phyloP scores from a whole-genome alignment of 352 stramenopile species.

The Blastocystis sp. region DNA sequence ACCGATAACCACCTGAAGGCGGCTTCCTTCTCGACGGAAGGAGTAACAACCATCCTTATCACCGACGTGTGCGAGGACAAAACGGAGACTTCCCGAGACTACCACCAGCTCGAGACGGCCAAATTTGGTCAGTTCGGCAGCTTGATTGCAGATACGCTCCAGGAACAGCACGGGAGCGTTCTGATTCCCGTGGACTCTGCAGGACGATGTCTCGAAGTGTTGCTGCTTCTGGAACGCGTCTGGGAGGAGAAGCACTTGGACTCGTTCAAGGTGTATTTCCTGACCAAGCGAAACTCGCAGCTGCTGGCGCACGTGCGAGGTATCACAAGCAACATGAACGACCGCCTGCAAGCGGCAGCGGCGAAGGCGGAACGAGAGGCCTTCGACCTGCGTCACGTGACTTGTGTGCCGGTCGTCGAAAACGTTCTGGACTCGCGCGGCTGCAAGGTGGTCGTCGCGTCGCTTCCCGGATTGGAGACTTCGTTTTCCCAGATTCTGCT shows the following conservation, averaged over 20 bases:
- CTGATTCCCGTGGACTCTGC: constrained; percentile 55
- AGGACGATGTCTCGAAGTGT: constrained; percentile 49
- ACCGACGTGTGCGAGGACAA: constrained; percentile 41
- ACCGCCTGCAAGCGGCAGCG: neutral
- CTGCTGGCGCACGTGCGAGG: neutral
- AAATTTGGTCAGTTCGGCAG: constrained; percentile 35
- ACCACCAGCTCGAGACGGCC: constrained; percentile 31
- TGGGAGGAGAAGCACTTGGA: constrained; percentile 36
- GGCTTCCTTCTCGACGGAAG: neutral
- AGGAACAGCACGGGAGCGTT: constrained; percentile 41
- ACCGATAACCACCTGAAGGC: constrained; percentile 33
- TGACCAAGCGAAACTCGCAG: neutral
- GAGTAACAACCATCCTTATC: constrained; percentile 25
- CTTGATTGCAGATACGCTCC: constrained; percentile 47
- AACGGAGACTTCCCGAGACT: neutral
- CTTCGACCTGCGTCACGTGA: constrained; percentile 27
- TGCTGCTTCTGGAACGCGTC: constrained; percentile 50
- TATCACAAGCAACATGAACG: constrained; percentile 15
- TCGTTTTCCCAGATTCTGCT: constrained; percentile 13
- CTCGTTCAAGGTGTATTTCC: constrained; percentile 37
- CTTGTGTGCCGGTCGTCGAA: constrained; percentile 11
- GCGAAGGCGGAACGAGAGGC: neutral
- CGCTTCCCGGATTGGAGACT: neutral
- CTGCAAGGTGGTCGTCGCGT: constrained; percentile 1
- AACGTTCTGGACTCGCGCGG: neutral